Conservation (phyloP, 2,329 filamentous ascomycete species). For the Phyllosticta capitalensis region DNA sequence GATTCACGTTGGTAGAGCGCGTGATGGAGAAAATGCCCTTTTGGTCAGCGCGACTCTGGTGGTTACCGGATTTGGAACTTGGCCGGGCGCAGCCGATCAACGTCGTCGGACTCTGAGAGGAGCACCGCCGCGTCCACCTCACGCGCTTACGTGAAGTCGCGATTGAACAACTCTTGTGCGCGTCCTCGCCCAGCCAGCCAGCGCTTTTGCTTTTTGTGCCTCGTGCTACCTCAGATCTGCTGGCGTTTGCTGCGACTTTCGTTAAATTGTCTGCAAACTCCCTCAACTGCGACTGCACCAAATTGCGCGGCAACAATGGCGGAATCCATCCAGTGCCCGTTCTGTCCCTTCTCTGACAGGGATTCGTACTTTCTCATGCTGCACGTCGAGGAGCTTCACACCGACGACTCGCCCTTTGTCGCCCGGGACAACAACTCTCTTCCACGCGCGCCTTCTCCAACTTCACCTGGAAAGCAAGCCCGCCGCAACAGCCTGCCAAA, state of each 20-base stretch:
- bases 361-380: constrained; percentile 24
- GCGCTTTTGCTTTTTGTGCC: neutral
- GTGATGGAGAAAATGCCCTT: neutral
- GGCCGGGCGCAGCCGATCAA: neutral
- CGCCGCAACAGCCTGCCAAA: neutral
- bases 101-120: neutral
- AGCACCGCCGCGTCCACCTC: neutral
- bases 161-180: neutral
- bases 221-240: neutral
- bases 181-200: neutral
- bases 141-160: neutral
- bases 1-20: neutral
- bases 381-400: constrained; percentile 33
- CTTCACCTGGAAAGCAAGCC: neutral
- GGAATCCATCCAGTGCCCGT: constrained; percentile 2
- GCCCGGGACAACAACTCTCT: constrained; percentile 17
- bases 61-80: neutral
- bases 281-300: neutral
- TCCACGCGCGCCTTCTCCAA: neutral
- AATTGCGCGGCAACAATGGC: constrained; percentile 4
- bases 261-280: neutral
- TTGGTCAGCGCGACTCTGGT: neutral
- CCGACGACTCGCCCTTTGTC: constrained; percentile 28
- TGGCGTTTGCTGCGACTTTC: neutral
- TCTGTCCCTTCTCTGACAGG: neutral